phyloP scores from a whole-genome alignment of 2,329 filamentous ascomycete species.

The Didymella pomorum region DNA sequence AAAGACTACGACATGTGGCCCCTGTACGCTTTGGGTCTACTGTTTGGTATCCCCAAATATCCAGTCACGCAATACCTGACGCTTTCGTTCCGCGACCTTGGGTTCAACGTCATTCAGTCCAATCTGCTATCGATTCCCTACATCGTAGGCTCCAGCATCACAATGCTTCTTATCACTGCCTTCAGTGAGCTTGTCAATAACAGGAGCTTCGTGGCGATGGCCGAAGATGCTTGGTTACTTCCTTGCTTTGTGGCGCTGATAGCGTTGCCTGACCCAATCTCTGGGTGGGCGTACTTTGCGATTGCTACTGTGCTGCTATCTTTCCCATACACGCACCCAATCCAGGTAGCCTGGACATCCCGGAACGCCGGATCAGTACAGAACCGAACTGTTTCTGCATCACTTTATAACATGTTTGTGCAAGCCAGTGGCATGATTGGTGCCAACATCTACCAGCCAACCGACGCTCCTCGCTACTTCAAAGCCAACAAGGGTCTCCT shows the following conservation, averaged over 20 bases:
- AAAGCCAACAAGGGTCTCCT: constrained; percentile 39
- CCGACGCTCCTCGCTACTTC: constrained; percentile 19
- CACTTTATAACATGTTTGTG: constrained; percentile 59
- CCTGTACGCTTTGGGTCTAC: constrained; percentile 29
- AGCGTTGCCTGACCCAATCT: constrained; percentile 14
- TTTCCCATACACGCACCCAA: constrained; percentile 45
- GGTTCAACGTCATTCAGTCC: constrained; percentile 67
- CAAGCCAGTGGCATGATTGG: constrained; percentile 30
- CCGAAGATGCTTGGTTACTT: constrained; percentile 23
- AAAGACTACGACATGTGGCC: constrained; percentile 39
- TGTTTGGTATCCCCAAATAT: constrained; percentile 24
- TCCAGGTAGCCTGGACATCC: constrained; percentile 18
- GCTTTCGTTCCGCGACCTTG: constrained; percentile 63
- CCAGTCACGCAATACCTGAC: constrained; percentile 16
- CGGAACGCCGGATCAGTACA: constrained; percentile 20
- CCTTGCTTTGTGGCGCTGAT: neutral
- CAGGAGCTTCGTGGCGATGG: constrained; percentile 21
- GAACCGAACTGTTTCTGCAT: constrained; percentile 17
- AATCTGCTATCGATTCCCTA: constrained; percentile 67
- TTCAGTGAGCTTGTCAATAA: constrained; percentile 24
- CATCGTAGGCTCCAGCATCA: constrained; percentile 22
- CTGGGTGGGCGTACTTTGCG: constrained; percentile 59
- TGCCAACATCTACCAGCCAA: constrained; percentile 23
- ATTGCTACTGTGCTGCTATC: constrained; percentile 55
- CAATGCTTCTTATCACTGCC: constrained; percentile 23